phyloP scores from a whole-genome alignment of 1,284 basidiomycete species.

The Cryptococcus sp. region DNA sequence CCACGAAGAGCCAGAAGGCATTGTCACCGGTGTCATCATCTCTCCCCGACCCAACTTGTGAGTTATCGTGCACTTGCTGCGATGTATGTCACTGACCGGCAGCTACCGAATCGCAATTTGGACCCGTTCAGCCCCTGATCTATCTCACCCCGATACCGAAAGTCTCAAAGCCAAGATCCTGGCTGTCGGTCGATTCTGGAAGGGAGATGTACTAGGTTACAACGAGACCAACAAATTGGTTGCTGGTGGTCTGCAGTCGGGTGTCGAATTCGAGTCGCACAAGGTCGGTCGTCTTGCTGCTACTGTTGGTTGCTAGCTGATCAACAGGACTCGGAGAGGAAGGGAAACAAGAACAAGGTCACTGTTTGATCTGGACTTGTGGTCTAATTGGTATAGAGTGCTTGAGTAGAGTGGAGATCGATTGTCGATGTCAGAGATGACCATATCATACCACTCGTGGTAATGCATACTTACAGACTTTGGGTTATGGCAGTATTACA shows the following conservation, averaged over 20 bases:
- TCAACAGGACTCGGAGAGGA: constrained; percentile 76
- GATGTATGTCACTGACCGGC: background rate
- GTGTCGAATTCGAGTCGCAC: constrained; percentile 91
- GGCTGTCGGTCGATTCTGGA: constrained; percentile 77
- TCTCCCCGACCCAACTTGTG: constrained; percentile 85
- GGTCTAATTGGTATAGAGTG: no score
- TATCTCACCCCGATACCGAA: constrained; percentile 36
- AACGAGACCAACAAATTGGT: constrained; percentile 63
- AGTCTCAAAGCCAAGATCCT: constrained; percentile 66
- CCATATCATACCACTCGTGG: background rate
- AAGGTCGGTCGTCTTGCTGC: constrained; percentile 46
- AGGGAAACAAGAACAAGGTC: constrained; percentile 80
- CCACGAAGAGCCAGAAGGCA: constrained; percentile 50
- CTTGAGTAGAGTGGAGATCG: no score
- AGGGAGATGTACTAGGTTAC: constrained; percentile 81
- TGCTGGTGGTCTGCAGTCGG: constrained; percentile 70
- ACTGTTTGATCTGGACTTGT: constrained; percentile 53
- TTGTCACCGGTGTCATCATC: constrained; percentile 93
- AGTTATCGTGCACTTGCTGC: constrained; percentile 13
- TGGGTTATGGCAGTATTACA: no score
- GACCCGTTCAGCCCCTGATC: constrained; percentile 75
- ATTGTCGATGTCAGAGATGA: no score
- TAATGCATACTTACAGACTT: background rate
- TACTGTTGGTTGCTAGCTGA: background rate
- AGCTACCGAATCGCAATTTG: constrained; percentile 91